phyloP scores from a whole-genome alignment of 345 rosid species.

The Excoecaria cochinchinensis region DNA sequence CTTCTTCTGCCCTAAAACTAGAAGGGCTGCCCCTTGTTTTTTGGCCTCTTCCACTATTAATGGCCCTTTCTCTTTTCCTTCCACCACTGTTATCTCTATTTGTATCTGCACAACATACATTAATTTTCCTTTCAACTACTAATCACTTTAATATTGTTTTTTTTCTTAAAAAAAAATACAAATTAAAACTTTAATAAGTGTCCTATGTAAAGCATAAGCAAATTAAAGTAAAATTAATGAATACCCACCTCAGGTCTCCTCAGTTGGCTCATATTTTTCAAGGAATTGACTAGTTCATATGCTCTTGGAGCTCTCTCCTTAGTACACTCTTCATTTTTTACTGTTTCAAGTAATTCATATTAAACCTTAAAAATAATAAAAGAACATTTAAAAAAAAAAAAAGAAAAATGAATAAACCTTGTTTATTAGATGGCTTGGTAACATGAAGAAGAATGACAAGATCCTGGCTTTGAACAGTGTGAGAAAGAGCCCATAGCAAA shows the following conservation, averaged over 20 bases:
- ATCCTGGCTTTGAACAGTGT: slow-evolving; percentile 75
- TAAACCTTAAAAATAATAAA: too few species aligned
- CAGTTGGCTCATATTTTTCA: slow-evolving; percentile 60
- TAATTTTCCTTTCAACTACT: too few species aligned
- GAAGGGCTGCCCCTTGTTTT: slow-evolving; percentile 54
- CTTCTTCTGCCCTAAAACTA: slow-evolving; percentile 76
- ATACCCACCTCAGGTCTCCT: slow-evolving; percentile 77
- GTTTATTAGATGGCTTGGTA: slow-evolving; percentile 50
- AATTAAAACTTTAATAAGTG: too few species aligned
- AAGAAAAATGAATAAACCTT: slow-evolving; percentile 33
- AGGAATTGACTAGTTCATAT: slow-evolving; percentile 43
- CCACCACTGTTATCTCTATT: slow-evolving; percentile 57
- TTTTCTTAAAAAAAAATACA: too few species aligned
- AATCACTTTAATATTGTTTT: too few species aligned
- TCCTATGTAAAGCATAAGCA: neutral
- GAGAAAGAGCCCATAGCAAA: slow-evolving; percentile 88
- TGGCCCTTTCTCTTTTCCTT: slow-evolving; percentile 82
- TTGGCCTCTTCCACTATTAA: slow-evolving; percentile 78
- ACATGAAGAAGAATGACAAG: slow-evolving; percentile 66
- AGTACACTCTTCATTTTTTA: slow-evolving; percentile 33
- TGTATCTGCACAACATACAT: slow-evolving; percentile 43
- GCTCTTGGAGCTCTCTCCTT: slow-evolving; percentile 51
- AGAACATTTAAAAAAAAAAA: neutral
- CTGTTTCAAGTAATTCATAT: slow-evolving; percentile 15
- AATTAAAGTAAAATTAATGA: neutral